Base-by-base conservation (phyloP, 2,329 filamentous ascomycete species). In the Dactylellina drechsleri region DNA sequence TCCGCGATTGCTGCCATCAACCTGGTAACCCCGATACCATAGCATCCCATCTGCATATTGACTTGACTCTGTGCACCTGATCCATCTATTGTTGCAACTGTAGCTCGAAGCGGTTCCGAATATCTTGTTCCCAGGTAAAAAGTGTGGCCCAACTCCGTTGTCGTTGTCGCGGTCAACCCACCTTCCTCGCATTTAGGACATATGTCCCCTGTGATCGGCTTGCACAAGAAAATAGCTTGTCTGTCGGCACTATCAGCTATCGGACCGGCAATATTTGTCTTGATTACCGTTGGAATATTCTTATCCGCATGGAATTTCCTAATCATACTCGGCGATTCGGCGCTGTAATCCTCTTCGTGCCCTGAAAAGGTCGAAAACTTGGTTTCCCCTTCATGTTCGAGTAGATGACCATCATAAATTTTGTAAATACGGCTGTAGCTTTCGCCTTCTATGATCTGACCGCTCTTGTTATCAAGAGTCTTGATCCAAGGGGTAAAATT, bases 81-180 rank as follows among this genome's bases (percentile, higher is more conserved):
- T 23, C 81, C 53, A 18, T 78, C 76, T 47, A 78, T 70, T n/a
- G 65, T 75, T 13, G 84, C 83, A 1, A 95, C 86, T 0, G 82
- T 85, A 0, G 92, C 91, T 6, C 86, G 83, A 0, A 99, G 85
- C 0, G 92, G 90, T 18, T 87, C 85, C 23, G 91, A 93, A 83
- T 99, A 99, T 31, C 93, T 88, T 0, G 92, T 93, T 10, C 94
- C 93, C 0, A 99, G 88, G 81, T 96, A 90, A 83, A 99, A 99
- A 0, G 95, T 98, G 82, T 99, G 95, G 0, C 92, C 95, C 15
- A 98, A 86, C 82, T 99, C 95, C 58, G 98, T 90, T 6, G 93
- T 92, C 76, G 87, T 89, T 68, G 90, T 86, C 1, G 91, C 84
- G 50, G 84, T 85, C 20, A 98, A 84, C 1, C 81, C 83, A 0